Base-by-base conservation (phyloP, 2,329 filamentous ascomycete genomes). In the Coniochaeta prunicola region DNA sequence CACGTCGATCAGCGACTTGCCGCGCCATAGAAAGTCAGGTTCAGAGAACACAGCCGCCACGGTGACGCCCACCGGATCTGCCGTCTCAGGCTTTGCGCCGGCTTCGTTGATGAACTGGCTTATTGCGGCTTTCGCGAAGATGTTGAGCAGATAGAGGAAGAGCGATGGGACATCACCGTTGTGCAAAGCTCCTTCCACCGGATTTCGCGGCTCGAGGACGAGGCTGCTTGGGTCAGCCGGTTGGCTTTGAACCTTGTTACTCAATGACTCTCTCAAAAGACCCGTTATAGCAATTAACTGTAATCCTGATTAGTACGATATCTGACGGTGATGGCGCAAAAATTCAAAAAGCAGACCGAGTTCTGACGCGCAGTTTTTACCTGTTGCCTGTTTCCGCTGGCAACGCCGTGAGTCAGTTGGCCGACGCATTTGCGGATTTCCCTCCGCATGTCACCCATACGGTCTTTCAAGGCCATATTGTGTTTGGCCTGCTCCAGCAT, bases 51-150 rank as follows among this genome's bases (percentile, higher is more conserved):
- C 80, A 61, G 84, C 82, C 10, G 86, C 87, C 0, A 85, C 79
- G 10, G 90, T 76, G 19, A 91, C 80, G 30, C 90, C 90, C 36
- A 93, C 80, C 0, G 89, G 85, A 65, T 92, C 88, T 10, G 90
- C 90, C 17, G 81, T 79, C 58, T 80, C 79, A 0, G 82, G 78
- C 34, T 81, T 79, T 8, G 83, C 78, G 2, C 79, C 78, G 24
- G 83, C 85, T 70, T 89, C 86, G 60, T 77, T 79, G 62, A 85
- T 77, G 64, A 86, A 85, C 63, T 90, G 88, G 10, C 80, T 78
- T 58, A 92, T 78, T 50, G 89, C 75, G 3, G 77, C 76, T 70
- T 93, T 93, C 61, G 85, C 75, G 60, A 92, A 83, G 50, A 86
- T 81, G 64, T 89, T 90, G 59, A 92, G 77, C 3, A 89, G 78